phyloP scores from a whole-genome alignment of 768 basidiomycete genomes.

The Calvatia gigantea region DNA sequence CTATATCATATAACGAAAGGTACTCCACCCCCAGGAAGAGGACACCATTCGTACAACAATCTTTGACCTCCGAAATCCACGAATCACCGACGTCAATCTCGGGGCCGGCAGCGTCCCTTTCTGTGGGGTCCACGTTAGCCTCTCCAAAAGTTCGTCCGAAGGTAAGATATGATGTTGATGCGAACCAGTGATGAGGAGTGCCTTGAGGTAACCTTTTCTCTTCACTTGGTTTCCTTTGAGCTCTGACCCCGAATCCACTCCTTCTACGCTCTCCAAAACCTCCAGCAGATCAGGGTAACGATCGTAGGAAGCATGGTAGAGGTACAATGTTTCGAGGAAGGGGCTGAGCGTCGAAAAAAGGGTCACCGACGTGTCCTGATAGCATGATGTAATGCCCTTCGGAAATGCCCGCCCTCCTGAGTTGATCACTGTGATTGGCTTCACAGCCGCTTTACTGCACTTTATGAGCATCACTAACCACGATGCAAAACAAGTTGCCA shows the following conservation, averaged over 20 bases:
- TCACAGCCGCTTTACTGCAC: too few species aligned
- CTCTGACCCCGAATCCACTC: background rate
- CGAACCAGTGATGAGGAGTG: background rate
- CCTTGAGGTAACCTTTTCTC: slow-evolving; percentile 1
- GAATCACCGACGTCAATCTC: background rate
- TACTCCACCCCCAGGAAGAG: slow-evolving; percentile 1
- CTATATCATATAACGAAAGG: slow-evolving; percentile 9
- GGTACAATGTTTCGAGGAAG: slow-evolving; percentile 11
- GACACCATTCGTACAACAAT: background rate
- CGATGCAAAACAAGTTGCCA: slow-evolving; percentile 40
- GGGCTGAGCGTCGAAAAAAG: slow-evolving; percentile 13
- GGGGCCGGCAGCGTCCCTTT: background rate
- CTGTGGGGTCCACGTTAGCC: slow-evolving; percentile 3
- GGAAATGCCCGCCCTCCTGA: background rate
- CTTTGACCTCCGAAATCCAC: background rate
- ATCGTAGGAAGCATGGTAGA: slow-evolving; percentile 6
- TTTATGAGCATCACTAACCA: too few species aligned
- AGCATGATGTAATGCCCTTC: background rate
- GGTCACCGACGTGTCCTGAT: too few species aligned
- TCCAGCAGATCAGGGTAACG: slow-evolving; percentile 5
- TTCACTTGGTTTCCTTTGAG: background rate
- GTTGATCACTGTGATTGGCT: too few species aligned
- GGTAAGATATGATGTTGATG: background rate
- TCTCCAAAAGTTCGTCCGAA: slow-evolving; percentile 2
- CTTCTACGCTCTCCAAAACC: slow-evolving; percentile 8